A percentile compares a stretch with the other conserved stretches of the same genome.
Evolutionary conservation across 768 basidiomycete species (phyloP).

Genomic region (Rossbeevera mucosa): DNA sequence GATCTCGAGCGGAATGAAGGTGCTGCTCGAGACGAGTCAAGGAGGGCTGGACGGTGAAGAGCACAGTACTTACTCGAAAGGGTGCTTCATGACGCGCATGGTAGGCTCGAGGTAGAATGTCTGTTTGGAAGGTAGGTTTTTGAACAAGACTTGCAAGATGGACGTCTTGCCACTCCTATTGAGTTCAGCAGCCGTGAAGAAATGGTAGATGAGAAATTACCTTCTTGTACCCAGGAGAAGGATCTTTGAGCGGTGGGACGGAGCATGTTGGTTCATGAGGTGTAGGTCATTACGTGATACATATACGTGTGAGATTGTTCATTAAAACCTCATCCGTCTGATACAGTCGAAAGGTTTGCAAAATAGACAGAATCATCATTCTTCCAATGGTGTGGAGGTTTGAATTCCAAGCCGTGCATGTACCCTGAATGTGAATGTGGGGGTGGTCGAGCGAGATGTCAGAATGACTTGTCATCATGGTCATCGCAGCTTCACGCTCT

Average conservation of each 20-base stretch:
- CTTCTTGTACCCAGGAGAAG: constrained; percentile 69
- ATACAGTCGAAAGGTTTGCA: too few species aligned
- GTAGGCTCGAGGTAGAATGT: constrained; percentile 90
- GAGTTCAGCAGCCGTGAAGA: neutral
- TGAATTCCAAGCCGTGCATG: too few species aligned
- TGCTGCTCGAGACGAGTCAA: constrained; percentile 42
- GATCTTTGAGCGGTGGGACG: constrained; percentile 52
- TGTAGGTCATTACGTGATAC: too few species aligned
- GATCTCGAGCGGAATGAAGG: constrained; percentile 87
- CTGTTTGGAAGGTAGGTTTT: constrained; percentile 74
- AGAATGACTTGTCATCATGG: too few species aligned
- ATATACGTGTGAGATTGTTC: too few species aligned
- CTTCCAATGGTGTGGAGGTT: too few species aligned
- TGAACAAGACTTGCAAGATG: constrained; percentile 88
- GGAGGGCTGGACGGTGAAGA: neutral
- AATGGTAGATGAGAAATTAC: constrained; percentile 27
- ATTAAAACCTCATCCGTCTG: too few species aligned
- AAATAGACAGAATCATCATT: too few species aligned
- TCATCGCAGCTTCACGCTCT: too few species aligned
- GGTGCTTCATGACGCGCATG: constrained; percentile 65
- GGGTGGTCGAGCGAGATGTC: too few species aligned
- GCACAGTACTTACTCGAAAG: constrained; percentile 65
- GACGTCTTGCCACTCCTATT: constrained; percentile 88
- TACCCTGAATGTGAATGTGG: too few species aligned
- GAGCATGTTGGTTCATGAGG: too few species aligned